phyloP scores from a whole-genome alignment of 2,329 filamentous ascomycete species.

The Fonsecaea multimorphosa region DNA sequence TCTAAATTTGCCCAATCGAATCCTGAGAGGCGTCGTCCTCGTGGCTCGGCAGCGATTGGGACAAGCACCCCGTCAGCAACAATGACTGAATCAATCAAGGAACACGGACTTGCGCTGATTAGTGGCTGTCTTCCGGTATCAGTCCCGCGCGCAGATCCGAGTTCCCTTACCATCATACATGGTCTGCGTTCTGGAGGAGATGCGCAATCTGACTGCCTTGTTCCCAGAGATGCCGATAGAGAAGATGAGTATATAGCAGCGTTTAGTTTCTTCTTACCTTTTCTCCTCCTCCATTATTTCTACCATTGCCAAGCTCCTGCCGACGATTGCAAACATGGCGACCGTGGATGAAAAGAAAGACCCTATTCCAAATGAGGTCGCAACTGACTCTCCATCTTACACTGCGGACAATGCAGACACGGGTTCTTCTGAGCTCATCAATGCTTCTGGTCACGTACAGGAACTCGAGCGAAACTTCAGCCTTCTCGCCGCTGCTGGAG shows the following conservation, averaged over 20 bases:
- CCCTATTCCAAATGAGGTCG: neutral
- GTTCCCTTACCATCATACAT: neutral
- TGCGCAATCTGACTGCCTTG: slow-evolving; percentile 13
- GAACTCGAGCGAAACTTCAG: slow-evolving; percentile 69
- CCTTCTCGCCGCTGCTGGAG: slow-evolving; percentile 63
- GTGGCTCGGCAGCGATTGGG: neutral
- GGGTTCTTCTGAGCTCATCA: slow-evolving; percentile 48
- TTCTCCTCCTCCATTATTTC: neutral
- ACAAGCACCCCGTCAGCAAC: slow-evolving; percentile 14
- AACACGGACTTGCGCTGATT: slow-evolving; percentile 6
- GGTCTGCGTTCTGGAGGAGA: neutral
- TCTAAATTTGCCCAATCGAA: slow-evolving; percentile 6
- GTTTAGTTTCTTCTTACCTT: neutral
- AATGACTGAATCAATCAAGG: slow-evolving; percentile 3
- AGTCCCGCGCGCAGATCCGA: neutral
- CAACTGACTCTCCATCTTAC: slow-evolving; percentile 7
- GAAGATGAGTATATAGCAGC: slow-evolving; percentile 11
- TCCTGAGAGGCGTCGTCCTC: neutral
- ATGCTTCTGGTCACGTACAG: slow-evolving; percentile 68
- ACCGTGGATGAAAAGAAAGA: slow-evolving; percentile 16
- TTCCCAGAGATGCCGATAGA: neutral
- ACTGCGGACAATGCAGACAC: neutral
- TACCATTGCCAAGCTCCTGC: neutral
- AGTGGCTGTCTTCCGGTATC: slow-evolving; percentile 6
- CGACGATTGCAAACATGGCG: slow-evolving; percentile 20